Evolutionary conservation across 257 asterid species (phyloP).

Genomic region (Solanum chiquidenum): DNA sequence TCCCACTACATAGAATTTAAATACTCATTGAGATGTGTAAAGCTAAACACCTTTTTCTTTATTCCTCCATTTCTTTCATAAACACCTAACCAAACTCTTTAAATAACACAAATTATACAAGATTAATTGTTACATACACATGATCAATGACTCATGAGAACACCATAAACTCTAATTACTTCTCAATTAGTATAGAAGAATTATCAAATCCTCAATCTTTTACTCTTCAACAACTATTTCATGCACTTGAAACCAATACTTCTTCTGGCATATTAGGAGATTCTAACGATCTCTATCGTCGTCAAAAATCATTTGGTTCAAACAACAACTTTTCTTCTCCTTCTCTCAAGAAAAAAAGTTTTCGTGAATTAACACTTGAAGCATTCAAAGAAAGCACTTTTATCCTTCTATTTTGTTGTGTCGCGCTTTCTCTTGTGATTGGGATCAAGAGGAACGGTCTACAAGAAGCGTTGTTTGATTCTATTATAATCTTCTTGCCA

Average conservation of each 20-base stretch:
- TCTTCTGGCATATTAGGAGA: slow-evolving; percentile 19
- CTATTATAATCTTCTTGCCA: slow-evolving; percentile 1
- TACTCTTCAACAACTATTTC: background rate
- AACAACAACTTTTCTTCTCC: background rate
- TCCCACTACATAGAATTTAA: background rate
- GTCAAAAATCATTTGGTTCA: slow-evolving; percentile 17
- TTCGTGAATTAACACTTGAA: background rate
- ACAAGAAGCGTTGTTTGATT: slow-evolving; percentile 12
- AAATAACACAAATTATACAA: background rate
- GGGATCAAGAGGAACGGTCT: slow-evolving; percentile 22
- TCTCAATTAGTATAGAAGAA: slow-evolving; percentile 10
- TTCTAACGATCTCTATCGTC: slow-evolving; percentile 8
- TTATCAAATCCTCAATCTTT: slow-evolving; percentile 3
- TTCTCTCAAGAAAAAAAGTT: background rate
- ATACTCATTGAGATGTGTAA: background rate
- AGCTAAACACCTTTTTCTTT: background rate
- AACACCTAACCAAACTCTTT: background rate
- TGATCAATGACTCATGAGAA: background rate
- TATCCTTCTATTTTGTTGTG: slow-evolving; percentile 26
- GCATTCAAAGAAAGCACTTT: slow-evolving; percentile 20
- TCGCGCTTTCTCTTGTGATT: slow-evolving; percentile 18
- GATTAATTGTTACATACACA: background rate
- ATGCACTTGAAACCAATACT: slow-evolving; percentile 11
- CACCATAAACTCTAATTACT: background rate
- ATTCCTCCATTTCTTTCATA: background rate